A percentile compares a stretch with the other conserved stretches of the same genome.
Evolutionary conservation across 1,139 yeast genomes (phyloP).

Genomic region (Hanseniaspora sp.): DNA sequence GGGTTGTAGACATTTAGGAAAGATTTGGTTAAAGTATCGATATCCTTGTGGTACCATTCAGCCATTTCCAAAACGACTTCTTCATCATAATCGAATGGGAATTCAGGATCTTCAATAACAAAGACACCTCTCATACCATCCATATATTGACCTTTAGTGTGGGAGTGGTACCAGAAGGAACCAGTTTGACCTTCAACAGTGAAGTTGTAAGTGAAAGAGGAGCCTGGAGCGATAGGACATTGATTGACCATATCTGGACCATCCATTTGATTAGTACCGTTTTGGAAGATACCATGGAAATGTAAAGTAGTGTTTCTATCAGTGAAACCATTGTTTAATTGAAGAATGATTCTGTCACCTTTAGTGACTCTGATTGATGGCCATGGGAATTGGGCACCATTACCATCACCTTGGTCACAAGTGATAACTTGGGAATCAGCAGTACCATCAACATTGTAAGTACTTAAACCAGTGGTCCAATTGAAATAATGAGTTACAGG

Average conservation of each 20-base stretch:
- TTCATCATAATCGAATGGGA: conserved; percentile 56
- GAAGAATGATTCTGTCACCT: conserved; percentile 65
- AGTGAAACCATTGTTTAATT: conserved; percentile 57
- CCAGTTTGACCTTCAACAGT: conserved; percentile 75
- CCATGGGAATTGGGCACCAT: conserved; percentile 66
- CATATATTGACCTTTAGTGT: conserved; percentile 72
- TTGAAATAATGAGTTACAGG: conserved; percentile 46
- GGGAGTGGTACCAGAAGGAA: conserved; percentile 93
- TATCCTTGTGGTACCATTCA: conserved; percentile 75
- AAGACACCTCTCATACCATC: conserved; percentile 84
- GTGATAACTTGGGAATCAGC: conserved; percentile 58
- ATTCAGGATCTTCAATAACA: conserved; percentile 45
- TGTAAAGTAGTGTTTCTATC: conserved; percentile 66
- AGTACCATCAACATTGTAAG: conserved; percentile 67
- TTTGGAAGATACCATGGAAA: conserved; percentile 85
- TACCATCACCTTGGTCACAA: conserved; percentile 34
- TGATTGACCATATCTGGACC: conserved; percentile 83
- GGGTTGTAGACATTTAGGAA: conserved; percentile 73
- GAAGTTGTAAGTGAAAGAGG: conserved; percentile 61
- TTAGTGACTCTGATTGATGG: conserved; percentile 60
- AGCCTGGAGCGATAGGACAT: conserved; percentile 75
- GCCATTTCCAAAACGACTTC: conserved; percentile 56
- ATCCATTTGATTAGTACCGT: conserved; percentile 63
- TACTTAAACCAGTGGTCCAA: conserved; percentile 65
- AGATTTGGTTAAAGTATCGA: conserved; percentile 40